Base-by-base conservation (phyloP, 768 basidiomycete genomes). In the Phlegmacium glaucopus region DNA sequence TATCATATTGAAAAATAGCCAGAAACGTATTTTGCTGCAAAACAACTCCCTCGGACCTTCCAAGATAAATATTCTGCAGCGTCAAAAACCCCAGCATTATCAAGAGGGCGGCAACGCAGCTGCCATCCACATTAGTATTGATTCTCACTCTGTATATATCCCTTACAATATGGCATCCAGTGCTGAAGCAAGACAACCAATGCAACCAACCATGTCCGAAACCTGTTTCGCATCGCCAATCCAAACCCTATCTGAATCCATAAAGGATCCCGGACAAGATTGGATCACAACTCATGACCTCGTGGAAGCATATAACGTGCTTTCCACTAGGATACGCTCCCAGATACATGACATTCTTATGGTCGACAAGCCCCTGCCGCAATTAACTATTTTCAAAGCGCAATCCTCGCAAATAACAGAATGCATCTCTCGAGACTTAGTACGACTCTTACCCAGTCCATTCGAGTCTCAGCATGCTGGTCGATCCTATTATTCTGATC, bases 241-340 rank as follows among this genome's bases (percentile, higher is more conserved):
- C 12, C 63, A 70, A 38, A 77, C 75, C 9, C 68, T 85, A 32
- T 44, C 70, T 8, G 72, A 73, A 49, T 78, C 80, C 4, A 52
- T 72, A 18, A 59, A 65, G n/a, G 67, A 74, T 18, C 58, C 61
- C 1, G 62, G 65, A 6, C 52, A 46, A 32, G 61, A 67, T 29
- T 56, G 61, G 27, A 61, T 78, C n/a, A 69, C 75, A 1, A 47
- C 67, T 22, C 78, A 81, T 53, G 81, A 83, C 60, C 63, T 86
- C 49, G 65, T 74, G 34, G 83, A 87, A 57, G 82, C 85, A 9
- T 87, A 87, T 55, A 69, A 64, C 52, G 67, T 72, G 0, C 68
- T 87, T 36, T 72, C 74, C 0, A 61, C 62, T 25, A 72, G 78
- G 22, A 63, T 85, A 45, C 68, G 68, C 10, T 49, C 60, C 9